Evolutionary conservation across 2,329 filamentous ascomycete species (phyloP).

Genomic region (Lachnellula arida): DNA sequence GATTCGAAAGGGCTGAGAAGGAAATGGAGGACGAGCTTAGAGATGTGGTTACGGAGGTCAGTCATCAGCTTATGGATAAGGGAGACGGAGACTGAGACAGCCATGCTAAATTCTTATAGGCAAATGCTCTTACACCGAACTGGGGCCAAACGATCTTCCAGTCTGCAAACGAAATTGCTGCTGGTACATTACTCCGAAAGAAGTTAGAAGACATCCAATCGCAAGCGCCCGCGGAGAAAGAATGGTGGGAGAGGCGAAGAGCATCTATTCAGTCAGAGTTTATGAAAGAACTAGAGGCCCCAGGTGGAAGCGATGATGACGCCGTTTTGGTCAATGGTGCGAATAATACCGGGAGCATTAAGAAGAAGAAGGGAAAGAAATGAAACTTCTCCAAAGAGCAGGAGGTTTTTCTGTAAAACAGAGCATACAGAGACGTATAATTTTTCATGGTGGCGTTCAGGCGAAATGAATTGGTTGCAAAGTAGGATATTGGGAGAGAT

Average conservation of each 20-base stretch:
- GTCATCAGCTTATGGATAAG: slow-evolving; percentile 20
- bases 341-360: slow-evolving; percentile 34
- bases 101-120: slow-evolving; percentile 47
- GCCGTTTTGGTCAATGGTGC: slow-evolving; percentile 66
- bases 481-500: slow-evolving; percentile 3
- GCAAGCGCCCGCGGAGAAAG: slow-evolving; percentile 68
- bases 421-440: background rate
- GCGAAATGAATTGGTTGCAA: slow-evolving; percentile 1
- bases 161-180: slow-evolving; percentile 90
- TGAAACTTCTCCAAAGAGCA: slow-evolving; percentile 29
- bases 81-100: background rate
- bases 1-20: slow-evolving; percentile 87
- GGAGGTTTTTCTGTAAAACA: slow-evolving; percentile 5
- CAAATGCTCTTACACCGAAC: slow-evolving; percentile 79
- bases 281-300: slow-evolving; percentile 76
- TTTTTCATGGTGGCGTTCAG: slow-evolving; percentile 7
- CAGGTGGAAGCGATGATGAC: slow-evolving; percentile 61
- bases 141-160: slow-evolving; percentile 98
- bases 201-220: slow-evolving; percentile 70
- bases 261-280: slow-evolving; percentile 69
- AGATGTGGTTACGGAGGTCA: slow-evolving; percentile 88
- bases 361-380: slow-evolving; percentile 65
- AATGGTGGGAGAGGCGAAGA: slow-evolving; percentile 88
- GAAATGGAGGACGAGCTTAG: slow-evolving; percentile 95
- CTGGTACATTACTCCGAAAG: slow-evolving; percentile 72